phyloP scores from a whole-genome alignment of 2,329 filamentous ascomycete species.

The Pseudocercospora eumusae region DNA sequence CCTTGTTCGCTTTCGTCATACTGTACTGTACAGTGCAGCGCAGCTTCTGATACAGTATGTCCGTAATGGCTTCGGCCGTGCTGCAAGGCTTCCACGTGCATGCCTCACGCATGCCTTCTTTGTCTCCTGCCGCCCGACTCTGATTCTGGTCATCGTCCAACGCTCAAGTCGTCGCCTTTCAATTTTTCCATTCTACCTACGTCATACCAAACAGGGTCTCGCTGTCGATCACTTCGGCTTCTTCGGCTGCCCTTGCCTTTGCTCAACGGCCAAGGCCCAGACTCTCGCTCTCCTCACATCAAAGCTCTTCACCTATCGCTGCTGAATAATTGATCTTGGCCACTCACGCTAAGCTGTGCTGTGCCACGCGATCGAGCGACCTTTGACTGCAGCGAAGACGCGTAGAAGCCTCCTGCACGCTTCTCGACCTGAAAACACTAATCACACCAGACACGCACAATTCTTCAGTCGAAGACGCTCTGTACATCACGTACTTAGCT shows the following conservation, averaged over 20 bases:
- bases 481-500: conserved; percentile 2
- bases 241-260: conserved; percentile 10
- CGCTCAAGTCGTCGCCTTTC: background rate
- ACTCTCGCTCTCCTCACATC: conserved; percentile 8
- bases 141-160: no score
- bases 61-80: background rate
- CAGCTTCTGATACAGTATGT: no score
- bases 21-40: no score
- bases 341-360: background rate
- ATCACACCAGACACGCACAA: background rate
- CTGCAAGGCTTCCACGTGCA: background rate
- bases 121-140: no score
- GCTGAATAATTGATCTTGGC: no score
- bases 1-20: background rate
- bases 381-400: conserved; percentile 5
- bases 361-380: conserved; percentile 11
- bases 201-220: conserved; percentile 7
- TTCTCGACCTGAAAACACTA: background rate
- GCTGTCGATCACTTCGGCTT: conserved; percentile 2
- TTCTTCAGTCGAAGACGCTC: background rate
- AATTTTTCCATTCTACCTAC: conserved; percentile 5
- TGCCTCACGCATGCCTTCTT: background rate
- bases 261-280: background rate
- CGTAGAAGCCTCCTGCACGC: background rate
- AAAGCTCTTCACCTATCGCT: no score